Evolutionary conservation across 495 filamentous ascomycete genomes (phyloP), one percentile per base, ranked within the genome.

Genomic region (Penicillium silybi): DNA sequence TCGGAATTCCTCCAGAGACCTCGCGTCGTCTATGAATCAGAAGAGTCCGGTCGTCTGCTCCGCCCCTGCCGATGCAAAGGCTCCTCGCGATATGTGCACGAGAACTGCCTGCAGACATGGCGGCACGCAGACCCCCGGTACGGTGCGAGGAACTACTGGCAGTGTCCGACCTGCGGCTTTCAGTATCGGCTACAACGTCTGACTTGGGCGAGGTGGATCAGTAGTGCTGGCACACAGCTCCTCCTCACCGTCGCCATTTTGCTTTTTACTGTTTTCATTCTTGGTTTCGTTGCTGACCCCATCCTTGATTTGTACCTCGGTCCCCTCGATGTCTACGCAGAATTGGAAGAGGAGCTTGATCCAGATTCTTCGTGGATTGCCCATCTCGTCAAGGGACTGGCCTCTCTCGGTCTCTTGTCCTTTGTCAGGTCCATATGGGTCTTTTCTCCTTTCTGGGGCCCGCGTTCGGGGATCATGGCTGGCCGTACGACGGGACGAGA

Each of bases 41-140:
- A 80, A 44, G 89, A 76, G 50, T 82, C 80, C 29, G 91, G 90
- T 35, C 85, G 90, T 5, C 74, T 98, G n/a, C 78, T 98, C 43
- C 85, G 88, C 23, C 93, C 93, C 4, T 98, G 93, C 77, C 83
- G 85, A 68, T 98, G 93, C 75, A 92, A 88, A 71, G 93, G 93
- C 47, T 88, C 86, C 13, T 88, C 91, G 50, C 86, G 86, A 70
- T 97, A 95, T 74, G 91, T 97, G 29, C 93, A 98, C 67, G 89
- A 96, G 65, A 88, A 84, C n/a, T 98, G 93, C 66, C 76, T 98
- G 17, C 85, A 92, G 63, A 71, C 77, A 26, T 97, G 93, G 93
- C 85, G 93, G 52, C 76, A 85, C 44, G 76, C 86, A 9, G 84
- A 91, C 62, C 87, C 87, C 6, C 60, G 72, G 23, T 83, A 86